Percentiles rank a stretch among this genome's conserved stretches.
These are phyloP conservation scores for Cucurbitaria berberidis DNA, from an alignment of 2,329 filamentous ascomycete species.

Conservation along the genomic window DNA sequence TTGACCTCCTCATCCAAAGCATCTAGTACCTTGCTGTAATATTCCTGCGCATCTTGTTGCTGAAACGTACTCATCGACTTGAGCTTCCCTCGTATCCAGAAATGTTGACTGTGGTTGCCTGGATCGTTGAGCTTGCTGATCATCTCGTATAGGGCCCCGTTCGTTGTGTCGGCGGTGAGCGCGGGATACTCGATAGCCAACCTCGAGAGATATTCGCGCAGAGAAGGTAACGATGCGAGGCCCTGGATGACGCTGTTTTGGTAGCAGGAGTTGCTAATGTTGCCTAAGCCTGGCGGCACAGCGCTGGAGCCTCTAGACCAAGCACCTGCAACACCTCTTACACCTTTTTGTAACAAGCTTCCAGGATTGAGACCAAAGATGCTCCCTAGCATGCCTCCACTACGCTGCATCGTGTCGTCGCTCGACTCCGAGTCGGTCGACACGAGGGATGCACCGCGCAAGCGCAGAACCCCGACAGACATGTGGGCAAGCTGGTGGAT, in stretches of 20 bases:
- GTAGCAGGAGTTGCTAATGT: slow-evolving; percentile 95
- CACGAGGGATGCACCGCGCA: slow-evolving; percentile 10
- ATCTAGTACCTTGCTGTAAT: slow-evolving; percentile 88
- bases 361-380: slow-evolving; percentile 49
- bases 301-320: slow-evolving; percentile 38
- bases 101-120: slow-evolving; percentile 72
- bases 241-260: slow-evolving; percentile 93
- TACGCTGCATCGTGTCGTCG: slow-evolving; percentile 27
- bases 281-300: slow-evolving; percentile 72
- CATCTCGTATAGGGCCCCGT: slow-evolving; percentile 66
- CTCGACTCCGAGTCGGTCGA: slow-evolving; percentile 21
- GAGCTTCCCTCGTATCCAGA: slow-evolving; percentile 81
- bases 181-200: slow-evolving; percentile 41
- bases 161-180: slow-evolving; percentile 54
- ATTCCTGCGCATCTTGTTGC: slow-evolving; percentile 97
- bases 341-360: slow-evolving; percentile 45
- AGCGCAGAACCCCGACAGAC: slow-evolving; percentile 11
- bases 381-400: slow-evolving; percentile 34
- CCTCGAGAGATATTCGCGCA: slow-evolving; percentile 68
- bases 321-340: slow-evolving; percentile 46
- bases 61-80: slow-evolving; percentile 96
- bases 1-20: slow-evolving; percentile 79
- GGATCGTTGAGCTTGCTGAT: slow-evolving; percentile 73
- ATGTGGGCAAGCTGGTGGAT: slow-evolving; percentile 57
- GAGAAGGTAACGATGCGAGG: slow-evolving; percentile 73